Evolutionary conservation across 495 filamentous ascomycete species (phyloP).

Genomic region (Podospora tetraspora): DNA sequence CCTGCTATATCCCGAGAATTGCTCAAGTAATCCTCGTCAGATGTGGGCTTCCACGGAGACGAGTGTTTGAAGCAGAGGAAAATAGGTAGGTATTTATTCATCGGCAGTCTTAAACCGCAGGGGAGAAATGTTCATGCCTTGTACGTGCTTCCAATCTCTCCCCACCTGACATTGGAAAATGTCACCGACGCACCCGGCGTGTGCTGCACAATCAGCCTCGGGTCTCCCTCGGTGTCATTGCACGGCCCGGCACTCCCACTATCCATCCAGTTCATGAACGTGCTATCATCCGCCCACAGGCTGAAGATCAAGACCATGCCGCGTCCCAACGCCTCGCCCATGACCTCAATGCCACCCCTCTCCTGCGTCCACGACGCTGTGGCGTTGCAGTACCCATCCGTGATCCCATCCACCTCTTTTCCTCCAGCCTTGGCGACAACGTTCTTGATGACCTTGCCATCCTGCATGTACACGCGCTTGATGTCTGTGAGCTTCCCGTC

Average conservation of each 20-base stretch:
- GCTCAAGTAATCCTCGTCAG: no score
- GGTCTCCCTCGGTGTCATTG: conserved; percentile 48
- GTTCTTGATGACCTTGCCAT: conserved; percentile 48
- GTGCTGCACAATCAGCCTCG: conserved; percentile 41
- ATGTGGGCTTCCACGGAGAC: no score
- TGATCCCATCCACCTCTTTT: background rate
- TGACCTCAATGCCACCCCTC: conserved; percentile 50
- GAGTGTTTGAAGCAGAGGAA: no score
- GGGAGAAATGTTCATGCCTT: background rate
- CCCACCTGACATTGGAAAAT: conserved; percentile 59
- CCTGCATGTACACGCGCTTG: conserved; percentile 59
- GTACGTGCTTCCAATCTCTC: conserved; percentile 55
- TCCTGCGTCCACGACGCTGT: conserved; percentile 12
- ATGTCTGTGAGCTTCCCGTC: conserved; percentile 53
- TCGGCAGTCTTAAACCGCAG: no score
- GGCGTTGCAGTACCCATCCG: conserved; percentile 12
- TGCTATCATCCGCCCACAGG: conserved; percentile 55
- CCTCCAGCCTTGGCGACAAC: background rate
- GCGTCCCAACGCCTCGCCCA: conserved; percentile 51
- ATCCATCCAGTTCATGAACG: conserved; percentile 61
- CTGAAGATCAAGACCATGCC: conserved; percentile 61
- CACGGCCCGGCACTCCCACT: conserved; percentile 52
- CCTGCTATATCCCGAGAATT: no score
- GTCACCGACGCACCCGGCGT: conserved; percentile 46
- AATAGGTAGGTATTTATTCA: no score